Evolutionary conservation across 2,329 filamentous ascomycete genomes (phyloP).

Genomic region (Calonectria hongkongensis): DNA sequence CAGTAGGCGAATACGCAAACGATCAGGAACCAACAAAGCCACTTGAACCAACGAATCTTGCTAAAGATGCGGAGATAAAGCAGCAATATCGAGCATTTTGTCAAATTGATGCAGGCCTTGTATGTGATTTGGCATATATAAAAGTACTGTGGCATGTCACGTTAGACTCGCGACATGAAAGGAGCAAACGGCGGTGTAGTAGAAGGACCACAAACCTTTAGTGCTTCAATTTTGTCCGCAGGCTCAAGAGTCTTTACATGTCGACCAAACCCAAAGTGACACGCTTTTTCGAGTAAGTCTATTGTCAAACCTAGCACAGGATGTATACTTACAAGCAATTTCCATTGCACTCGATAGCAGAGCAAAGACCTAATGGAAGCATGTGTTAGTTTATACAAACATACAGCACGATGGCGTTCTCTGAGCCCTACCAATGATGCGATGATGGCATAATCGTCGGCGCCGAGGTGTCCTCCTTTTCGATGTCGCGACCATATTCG

Average conservation of each 20-base stretch:
- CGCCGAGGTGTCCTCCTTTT: constrained; percentile 46
- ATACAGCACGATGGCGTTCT: background rate
- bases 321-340: constrained; percentile 41
- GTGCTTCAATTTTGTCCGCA: constrained; percentile 46
- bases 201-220: constrained; percentile 42
- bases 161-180: background rate
- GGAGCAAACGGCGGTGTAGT: background rate
- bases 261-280: constrained; percentile 51
- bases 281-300: constrained; percentile 44
- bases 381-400: constrained; percentile 14
- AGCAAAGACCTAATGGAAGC: constrained; percentile 35
- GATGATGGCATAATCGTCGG: constrained; percentile 51
- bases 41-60: constrained; percentile 54
- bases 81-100: constrained; percentile 59
- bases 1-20: constrained; percentile 52
- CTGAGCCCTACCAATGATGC: constrained; percentile 45
- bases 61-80: constrained; percentile 59
- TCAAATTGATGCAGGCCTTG: constrained; percentile 57
- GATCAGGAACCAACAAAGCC: constrained; percentile 52
- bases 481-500: constrained; percentile 49
- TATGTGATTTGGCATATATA: constrained; percentile 56
- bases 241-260: constrained; percentile 41
- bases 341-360: constrained; percentile 44
- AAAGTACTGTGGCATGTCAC: constrained; percentile 45
- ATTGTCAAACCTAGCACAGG: no score